Evolutionary conservation across 768 basidiomycete genomes (phyloP), one percentile per base, ranked within the genome.

Genomic region (Neoboletus brunneissimus): DNA sequence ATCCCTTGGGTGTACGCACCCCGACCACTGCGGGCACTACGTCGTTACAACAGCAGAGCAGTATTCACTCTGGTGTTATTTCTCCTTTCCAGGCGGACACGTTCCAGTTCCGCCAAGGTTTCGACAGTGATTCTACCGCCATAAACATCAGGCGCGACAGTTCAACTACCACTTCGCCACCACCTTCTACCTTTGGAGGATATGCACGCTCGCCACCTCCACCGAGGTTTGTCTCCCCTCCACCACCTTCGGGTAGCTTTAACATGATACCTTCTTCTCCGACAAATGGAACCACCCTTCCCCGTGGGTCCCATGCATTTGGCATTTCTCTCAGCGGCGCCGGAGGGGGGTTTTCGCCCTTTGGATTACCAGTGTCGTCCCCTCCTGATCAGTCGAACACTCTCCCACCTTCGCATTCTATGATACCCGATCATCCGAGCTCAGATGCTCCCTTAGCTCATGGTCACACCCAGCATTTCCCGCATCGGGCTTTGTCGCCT

Each of bases 1-100:
- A 98, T 70, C 94, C 95, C 8, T 81, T 98, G n/a, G 95, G 95
- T 45, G 89, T 92, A 49, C 87, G 90, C 47, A 90, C 89, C 9
- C 87, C 89, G 12, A 89, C 86, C 15, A 86, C 83, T 63, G 78
- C 80, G 31, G 57, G 64, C 25, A 52, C 61, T 16, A 45, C 70
- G 38, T 59, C 64, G 25, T 64, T 58, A 41, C 70, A 73, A 51
- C 70, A 67, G n/a, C 68, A 71, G 34, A 49, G 47, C 40, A 57
- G 23, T 29, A 23, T 46, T 46, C 70, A 68, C n/a, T 56, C 62
- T 4, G 45, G 52, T n/a, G 51, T 63, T 43, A 0, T 53, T 43
- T 73, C 72, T 8, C 64, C 72, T n/a, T 71, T 72, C 31, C 68
- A 61, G 23, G 51, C 48, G 18, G 70, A 72, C 15, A 48, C 51